Base-by-base conservation (phyloP, 2,329 filamentous ascomycete genomes). In the Shiraia sp. region DNA sequence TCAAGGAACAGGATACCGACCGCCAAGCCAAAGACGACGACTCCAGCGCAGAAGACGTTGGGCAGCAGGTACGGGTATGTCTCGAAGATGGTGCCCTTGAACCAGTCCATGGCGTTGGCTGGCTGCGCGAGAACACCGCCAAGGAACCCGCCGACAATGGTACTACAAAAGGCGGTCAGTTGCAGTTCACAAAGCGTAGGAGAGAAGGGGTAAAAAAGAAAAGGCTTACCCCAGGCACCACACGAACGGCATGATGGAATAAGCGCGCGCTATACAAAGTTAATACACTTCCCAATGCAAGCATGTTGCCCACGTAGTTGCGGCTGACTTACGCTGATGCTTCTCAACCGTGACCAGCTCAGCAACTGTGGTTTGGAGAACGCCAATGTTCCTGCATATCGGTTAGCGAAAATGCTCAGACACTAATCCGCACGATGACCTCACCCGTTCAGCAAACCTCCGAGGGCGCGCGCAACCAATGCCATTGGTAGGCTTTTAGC, bases 211-310 rank as follows among this genome's bases (percentile, higher is more conserved):
- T 49, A 49, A 59, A n/a, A n/a, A n/a, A n/a, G n/a, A n/a, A n/a
- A n/a, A n/a, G n/a, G n/a, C 67, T 72, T 76, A 89, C 78, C 93
- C 93, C 63, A 99, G 79, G 66, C 91, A 96, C 93, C 93, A 99
- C 17, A 97, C 89, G 66, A 96, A 90, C 6, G 93, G 93, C 90
- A 99, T 96, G 56, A 97, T 91, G 10, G 92, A 90, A 72, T 95
- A 99, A 35, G 92, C 93, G 58, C 89, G 88, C 55, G 91, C 87
- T 90, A 51, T 39, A 47, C 19, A 41, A 36, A 52, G 44, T 69
- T 53, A 70, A n/a, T n/a, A n/a, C n/a, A n/a, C n/a, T n/a, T n/a
- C n/a, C n/a, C n/a, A n/a, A n/a, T n/a, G n/a, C n/a, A n/a, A n/a
- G n/a, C n/a, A n/a, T n/a, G n/a, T n/a, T n/a, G n/a, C n/a, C n/a